Percentiles rank a stretch among this genome's conserved stretches.
Conservation (phyloP, 2,329 filamentous ascomycete species). For the Colletotrichum shisoi region DNA sequence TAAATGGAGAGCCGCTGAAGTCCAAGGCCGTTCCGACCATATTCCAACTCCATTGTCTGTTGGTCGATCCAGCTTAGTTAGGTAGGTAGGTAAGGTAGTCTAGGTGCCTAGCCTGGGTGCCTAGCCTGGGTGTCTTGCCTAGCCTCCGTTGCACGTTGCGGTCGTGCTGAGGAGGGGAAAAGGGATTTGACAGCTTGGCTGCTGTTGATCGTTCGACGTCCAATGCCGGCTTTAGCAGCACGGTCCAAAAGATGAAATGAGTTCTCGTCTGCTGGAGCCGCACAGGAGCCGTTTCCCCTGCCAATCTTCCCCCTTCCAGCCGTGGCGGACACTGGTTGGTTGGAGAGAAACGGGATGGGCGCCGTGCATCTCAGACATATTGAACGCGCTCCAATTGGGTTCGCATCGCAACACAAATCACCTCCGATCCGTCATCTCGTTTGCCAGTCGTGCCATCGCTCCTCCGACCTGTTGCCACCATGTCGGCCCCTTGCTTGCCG, state of each 20-base stretch:
- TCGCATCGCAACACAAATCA: neutral
- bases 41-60: neutral
- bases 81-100: no score
- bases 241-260: no score
- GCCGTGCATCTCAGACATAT: neutral
- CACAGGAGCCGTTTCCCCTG: conserved; percentile 4
- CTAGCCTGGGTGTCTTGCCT: neutral
- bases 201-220: no score
- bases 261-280: no score
- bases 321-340: neutral
- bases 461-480: neutral
- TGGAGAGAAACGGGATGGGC: neutral
- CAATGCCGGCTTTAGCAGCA: no score
- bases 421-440: neutral
- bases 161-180: neutral
- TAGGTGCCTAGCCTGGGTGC: neutral
- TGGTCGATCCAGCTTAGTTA: no score
- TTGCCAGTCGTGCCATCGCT: neutral
- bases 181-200: no score
- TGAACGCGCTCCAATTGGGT: conserved; percentile 6
- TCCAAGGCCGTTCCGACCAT: neutral
- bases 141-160: neutral
- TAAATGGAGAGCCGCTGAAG: neutral
- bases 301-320: neutral
- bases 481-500: conserved; percentile 18